These are phyloP conservation scores for Cadophora sp. DNA, from an alignment of 2,329 filamentous ascomycete genomes.

Conservation along the genomic window DNA sequence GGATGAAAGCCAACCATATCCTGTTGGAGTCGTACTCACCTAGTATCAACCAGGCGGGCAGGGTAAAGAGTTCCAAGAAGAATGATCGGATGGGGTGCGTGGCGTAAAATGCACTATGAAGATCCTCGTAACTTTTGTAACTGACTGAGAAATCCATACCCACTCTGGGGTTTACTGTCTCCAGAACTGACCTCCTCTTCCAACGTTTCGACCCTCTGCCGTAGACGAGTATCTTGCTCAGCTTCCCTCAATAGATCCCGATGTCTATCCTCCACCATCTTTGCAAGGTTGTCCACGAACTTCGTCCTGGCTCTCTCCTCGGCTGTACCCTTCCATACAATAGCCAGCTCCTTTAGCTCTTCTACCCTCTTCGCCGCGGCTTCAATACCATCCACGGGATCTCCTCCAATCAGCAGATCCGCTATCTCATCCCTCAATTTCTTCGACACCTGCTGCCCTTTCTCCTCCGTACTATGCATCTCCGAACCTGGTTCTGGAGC, in stretches of 20 bases:
- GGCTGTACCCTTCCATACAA: conserved; percentile 94
- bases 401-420: conserved; percentile 65
- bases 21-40: too few species aligned
- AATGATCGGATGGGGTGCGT: too few species aligned
- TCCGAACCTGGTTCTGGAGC: conserved; percentile 76
- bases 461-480: conserved; percentile 78
- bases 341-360: conserved; percentile 75
- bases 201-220: conserved; percentile 39
- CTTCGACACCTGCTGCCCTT: conserved; percentile 81
- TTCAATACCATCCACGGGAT: conserved; percentile 71
- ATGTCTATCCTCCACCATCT: conserved; percentile 78
- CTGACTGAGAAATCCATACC: conserved; percentile 47
- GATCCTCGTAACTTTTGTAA: conserved; percentile 46
- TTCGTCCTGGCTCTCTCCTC: conserved; percentile 86
- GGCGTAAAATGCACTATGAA: conserved; percentile 28
- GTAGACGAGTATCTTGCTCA: conserved; percentile 40
- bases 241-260: conserved; percentile 44
- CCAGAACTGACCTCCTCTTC: conserved; percentile 34
- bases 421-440: conserved; percentile 75
- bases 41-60: too few species aligned
- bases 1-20: too few species aligned
- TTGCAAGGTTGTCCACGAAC: conserved; percentile 83
- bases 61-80: too few species aligned
- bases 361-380: conserved; percentile 77
- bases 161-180: conserved; percentile 39